phyloP scores from a whole-genome alignment of 306 rosid genomes.

The Sicyos baderoa region DNA sequence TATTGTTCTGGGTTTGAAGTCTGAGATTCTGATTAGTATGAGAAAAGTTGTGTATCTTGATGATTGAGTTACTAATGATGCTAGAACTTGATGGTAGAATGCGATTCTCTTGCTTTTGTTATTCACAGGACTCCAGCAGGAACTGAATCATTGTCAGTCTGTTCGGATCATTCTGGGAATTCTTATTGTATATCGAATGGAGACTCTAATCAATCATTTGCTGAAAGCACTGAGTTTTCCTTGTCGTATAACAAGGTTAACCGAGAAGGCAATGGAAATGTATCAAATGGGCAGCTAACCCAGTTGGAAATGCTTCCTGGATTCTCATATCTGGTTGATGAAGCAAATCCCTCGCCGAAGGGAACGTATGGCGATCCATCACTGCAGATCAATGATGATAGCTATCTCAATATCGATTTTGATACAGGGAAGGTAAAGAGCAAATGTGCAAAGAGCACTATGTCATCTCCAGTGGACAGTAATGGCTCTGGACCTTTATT shows the following conservation, averaged over 20 bases:
- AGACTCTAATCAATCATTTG: conserved; percentile 41
- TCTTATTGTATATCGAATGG: conserved; percentile 36
- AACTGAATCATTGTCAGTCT: conserved; percentile 55
- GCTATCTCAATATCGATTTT: conserved; percentile 41
- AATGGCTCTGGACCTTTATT: conserved; percentile 30
- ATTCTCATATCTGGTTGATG: conserved; percentile 44
- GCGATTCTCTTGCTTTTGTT: conserved; percentile 24
- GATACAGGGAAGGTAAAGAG: conserved; percentile 35
- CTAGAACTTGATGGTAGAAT: conserved; percentile 27
- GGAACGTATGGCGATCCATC: conserved; percentile 31
- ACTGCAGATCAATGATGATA: conserved; percentile 43
- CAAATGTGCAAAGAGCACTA: conserved; percentile 30
- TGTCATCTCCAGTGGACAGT: conserved; percentile 28
- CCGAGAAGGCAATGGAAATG: conserved; percentile 27
- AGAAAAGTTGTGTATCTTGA: not conserved
- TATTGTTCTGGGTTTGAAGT: not conserved
- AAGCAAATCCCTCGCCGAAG: conserved; percentile 29
- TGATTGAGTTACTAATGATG: conserved; percentile 8
- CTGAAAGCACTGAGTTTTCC: conserved; percentile 51
- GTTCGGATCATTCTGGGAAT: conserved; percentile 47
- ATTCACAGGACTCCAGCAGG: conserved; percentile 65
- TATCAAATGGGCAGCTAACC: conserved; percentile 32
- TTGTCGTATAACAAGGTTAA: conserved; percentile 48
- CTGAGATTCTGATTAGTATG: not conserved
- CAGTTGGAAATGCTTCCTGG: conserved; percentile 43